Conservation (phyloP, 495 filamentous ascomycete genomes). For the Neurospora sp. region DNA sequence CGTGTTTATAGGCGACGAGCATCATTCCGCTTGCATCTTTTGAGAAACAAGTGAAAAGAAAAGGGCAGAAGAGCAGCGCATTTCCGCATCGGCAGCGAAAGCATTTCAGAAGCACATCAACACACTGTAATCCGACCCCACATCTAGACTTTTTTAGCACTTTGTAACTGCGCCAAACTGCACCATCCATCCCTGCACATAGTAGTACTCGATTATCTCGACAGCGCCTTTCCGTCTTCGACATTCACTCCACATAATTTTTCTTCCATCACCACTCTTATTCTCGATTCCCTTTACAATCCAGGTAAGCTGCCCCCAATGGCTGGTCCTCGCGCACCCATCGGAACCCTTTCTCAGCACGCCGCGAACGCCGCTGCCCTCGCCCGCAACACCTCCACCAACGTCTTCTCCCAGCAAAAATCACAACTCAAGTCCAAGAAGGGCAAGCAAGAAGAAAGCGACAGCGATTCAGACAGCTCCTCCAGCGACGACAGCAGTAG, state of each 20-base stretch:
- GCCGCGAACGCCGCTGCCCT: constrained; percentile 17
- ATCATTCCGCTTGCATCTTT: background rate
- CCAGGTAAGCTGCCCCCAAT: constrained; percentile 12
- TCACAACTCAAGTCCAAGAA: constrained; percentile 14
- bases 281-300: background rate
- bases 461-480: constrained; percentile 4
- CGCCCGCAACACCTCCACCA: constrained; percentile 12
- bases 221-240: background rate
- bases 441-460: constrained; percentile 9
- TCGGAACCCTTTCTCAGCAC: constrained; percentile 24
- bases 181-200: background rate
- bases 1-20: background rate
- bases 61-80: background rate
- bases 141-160: background rate
- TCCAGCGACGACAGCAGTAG: constrained; percentile 20
- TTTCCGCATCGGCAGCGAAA: background rate
- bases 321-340: constrained; percentile 24
- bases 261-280: background rate
- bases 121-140: background rate
- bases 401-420: constrained; percentile 10
- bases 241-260: background rate
- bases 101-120: background rate
- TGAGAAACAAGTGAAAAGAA: background rate
- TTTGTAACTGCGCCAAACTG: background rate
- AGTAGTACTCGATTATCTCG: background rate